Evolutionary conservation across 148 eudicot species (phyloP).

Genomic region (Selenicereus undatus): DNA sequence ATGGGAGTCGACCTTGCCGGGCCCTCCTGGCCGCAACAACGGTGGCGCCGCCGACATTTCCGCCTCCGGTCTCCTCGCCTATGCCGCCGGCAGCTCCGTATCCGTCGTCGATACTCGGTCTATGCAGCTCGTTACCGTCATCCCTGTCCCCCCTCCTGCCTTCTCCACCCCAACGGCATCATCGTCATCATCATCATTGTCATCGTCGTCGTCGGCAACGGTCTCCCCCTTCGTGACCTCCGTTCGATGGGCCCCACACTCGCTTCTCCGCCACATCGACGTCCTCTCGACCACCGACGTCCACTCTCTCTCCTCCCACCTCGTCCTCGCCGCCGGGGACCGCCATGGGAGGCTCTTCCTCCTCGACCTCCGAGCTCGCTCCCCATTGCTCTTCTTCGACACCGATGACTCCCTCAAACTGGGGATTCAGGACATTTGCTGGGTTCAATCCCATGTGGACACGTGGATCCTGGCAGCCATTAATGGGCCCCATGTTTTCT

Average conservation of each 20-base stretch:
- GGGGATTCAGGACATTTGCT: slow-evolving; percentile 83
- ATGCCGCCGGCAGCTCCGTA: slow-evolving; percentile 80
- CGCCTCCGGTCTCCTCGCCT: slow-evolving; percentile 81
- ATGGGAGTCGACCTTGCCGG: slow-evolving; percentile 76
- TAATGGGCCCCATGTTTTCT: slow-evolving; percentile 66
- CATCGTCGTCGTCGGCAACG: slow-evolving; percentile 30
- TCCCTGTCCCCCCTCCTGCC: slow-evolving; percentile 78
- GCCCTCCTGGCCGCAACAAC: slow-evolving; percentile 85
- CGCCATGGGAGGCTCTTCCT: slow-evolving; percentile 79
- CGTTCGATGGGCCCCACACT: slow-evolving; percentile 71
- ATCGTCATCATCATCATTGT: slow-evolving; percentile 25
- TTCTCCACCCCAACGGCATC: slow-evolving; percentile 5
- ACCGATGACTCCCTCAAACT: slow-evolving; percentile 31
- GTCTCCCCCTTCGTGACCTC: slow-evolving; percentile 85
- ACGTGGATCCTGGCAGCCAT: slow-evolving; percentile 65
- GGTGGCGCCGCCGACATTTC: slow-evolving; percentile 68
- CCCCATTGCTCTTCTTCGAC: slow-evolving; percentile 51
- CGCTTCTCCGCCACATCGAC: slow-evolving; percentile 51
- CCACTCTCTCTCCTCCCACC: slow-evolving; percentile 40
- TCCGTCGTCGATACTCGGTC: slow-evolving; percentile 69
- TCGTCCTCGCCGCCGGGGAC: slow-evolving; percentile 74
- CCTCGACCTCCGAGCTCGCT: slow-evolving; percentile 47
- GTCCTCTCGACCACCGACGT: slow-evolving; percentile 35
- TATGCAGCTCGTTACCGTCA: slow-evolving; percentile 64
- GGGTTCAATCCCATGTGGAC: slow-evolving; percentile 69